Percentiles rank a stretch among this genome's conserved stretches.
Conservation (phyloP, 2,329 filamentous ascomycete species). For the Aspergillus costaricaensis region DNA sequence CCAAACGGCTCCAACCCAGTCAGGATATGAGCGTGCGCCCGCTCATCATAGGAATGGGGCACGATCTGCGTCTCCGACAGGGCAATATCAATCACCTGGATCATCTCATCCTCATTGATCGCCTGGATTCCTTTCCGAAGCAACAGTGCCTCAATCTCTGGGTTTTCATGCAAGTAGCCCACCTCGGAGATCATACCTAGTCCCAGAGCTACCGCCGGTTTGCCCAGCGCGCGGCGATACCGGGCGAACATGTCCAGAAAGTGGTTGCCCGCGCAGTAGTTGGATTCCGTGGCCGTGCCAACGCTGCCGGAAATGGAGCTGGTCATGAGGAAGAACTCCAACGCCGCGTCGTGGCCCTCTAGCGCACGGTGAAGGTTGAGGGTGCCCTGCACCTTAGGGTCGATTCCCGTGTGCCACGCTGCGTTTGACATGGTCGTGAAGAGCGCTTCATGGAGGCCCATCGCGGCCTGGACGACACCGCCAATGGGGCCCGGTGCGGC, state of each 20-base stretch:
- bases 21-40: slow-evolving; percentile 1
- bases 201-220: background rate
- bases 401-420: background rate
- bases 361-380: slow-evolving; percentile 9
- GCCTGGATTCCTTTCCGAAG: slow-evolving; percentile 7
- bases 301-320: background rate
- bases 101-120: slow-evolving; percentile 7
- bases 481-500: background rate
- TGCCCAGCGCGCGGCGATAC: background rate
- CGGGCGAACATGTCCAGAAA: slow-evolving; percentile 3
- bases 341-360: background rate
- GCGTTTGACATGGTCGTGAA: background rate
- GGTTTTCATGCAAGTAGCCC: slow-evolving; percentile 1
- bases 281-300: background rate
- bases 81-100: slow-evolving; percentile 12
- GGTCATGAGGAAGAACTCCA: background rate
- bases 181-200: slow-evolving; percentile 2
- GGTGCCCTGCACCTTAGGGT: background rate
- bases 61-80: background rate
- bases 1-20: background rate
- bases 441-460: background rate
- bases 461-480: slow-evolving; percentile 5
- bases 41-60: background rate
- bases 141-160: slow-evolving; percentile 9
- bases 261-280: slow-evolving; percentile 4